Percentiles rank a stretch among this genome's conserved stretches.
Evolutionary conservation across 805 yeast genomes (phyloP).

Genomic region (Monosporozyma servazzii): DNA sequence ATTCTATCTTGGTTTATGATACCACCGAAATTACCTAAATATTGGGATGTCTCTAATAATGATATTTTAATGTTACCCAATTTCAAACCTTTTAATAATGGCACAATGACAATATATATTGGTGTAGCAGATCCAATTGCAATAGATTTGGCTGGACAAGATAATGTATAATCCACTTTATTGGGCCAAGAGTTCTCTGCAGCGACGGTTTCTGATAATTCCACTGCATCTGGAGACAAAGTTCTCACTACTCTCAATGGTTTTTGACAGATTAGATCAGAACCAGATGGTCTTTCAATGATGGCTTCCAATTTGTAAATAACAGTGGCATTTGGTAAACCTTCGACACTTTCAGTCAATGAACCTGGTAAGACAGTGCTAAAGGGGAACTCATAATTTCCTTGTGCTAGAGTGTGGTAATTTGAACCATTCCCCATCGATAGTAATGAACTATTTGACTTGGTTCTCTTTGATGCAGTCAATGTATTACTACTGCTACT

Average conservation of each 20-base stretch:
- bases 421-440: conserved; percentile 25
- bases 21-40: conserved; percentile 52
- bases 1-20: conserved; percentile 54
- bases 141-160: conserved; percentile 79
- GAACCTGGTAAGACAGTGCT: conserved; percentile 76
- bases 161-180: conserved; percentile 82
- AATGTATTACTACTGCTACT: conserved; percentile 1
- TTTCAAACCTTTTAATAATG: conserved; percentile 70
- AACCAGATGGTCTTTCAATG: conserved; percentile 74
- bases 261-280: conserved; percentile 55
- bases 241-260: conserved; percentile 80
- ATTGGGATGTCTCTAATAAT: conserved; percentile 58
- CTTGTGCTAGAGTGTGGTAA: conserved; percentile 45
- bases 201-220: conserved; percentile 83
- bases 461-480: conserved; percentile 15
- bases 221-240: conserved; percentile 76
- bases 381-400: conserved; percentile 88
- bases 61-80: conserved; percentile 64
- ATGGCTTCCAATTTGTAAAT: conserved; percentile 68
- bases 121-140: conserved; percentile 80
- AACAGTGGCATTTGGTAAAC: conserved; percentile 70
- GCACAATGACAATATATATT: conserved; percentile 62
- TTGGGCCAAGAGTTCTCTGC: conserved; percentile 95
- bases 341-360: conserved; percentile 81
- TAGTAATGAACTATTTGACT: conserved; percentile 25